Evolutionary conservation across 2,329 filamentous ascomycete genomes (phyloP).

Genomic region (Pseudopithomyces maydicus): DNA sequence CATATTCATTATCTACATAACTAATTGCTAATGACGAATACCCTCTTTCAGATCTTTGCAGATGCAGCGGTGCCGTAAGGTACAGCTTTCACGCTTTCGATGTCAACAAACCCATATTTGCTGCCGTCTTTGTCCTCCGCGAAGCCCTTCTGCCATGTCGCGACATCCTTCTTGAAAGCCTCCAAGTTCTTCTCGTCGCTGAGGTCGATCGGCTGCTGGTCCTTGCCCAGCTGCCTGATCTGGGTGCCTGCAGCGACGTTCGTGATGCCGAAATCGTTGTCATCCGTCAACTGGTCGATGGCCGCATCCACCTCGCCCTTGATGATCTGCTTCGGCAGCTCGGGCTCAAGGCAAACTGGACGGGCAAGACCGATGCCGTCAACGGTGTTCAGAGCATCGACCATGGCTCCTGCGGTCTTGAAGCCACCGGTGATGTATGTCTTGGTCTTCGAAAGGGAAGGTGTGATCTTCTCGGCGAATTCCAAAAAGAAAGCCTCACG

Average conservation of each 20-base stretch:
- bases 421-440: conserved; percentile 66
- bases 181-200: conserved; percentile 54
- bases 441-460: conserved; percentile 61
- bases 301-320: conserved; percentile 50
- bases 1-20: not conserved
- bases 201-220: conserved; percentile 59
- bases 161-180: conserved; percentile 56
- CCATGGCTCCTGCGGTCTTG: conserved; percentile 61
- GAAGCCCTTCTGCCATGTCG: conserved; percentile 49
- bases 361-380: conserved; percentile 66
- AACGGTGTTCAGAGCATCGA: conserved; percentile 60
- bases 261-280: conserved; percentile 58
- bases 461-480: conserved; percentile 60
- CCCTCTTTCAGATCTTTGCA: not conserved
- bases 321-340: conserved; percentile 53
- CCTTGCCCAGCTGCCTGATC: conserved; percentile 59
- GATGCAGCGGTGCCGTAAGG: conserved; percentile 42
- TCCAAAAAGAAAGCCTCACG: conserved; percentile 66
- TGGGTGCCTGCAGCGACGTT: conserved; percentile 56
- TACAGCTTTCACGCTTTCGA: conserved; percentile 41
- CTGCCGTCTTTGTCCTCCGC: conserved; percentile 44
- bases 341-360: conserved; percentile 58
- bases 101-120: conserved; percentile 54
- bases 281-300: conserved; percentile 54
- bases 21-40: not conserved